Evolutionary conservation across 1,139 yeast species (phyloP), one percentile per base, ranked within the genome.

Genomic region (Suhomyces yuchorum): DNA sequence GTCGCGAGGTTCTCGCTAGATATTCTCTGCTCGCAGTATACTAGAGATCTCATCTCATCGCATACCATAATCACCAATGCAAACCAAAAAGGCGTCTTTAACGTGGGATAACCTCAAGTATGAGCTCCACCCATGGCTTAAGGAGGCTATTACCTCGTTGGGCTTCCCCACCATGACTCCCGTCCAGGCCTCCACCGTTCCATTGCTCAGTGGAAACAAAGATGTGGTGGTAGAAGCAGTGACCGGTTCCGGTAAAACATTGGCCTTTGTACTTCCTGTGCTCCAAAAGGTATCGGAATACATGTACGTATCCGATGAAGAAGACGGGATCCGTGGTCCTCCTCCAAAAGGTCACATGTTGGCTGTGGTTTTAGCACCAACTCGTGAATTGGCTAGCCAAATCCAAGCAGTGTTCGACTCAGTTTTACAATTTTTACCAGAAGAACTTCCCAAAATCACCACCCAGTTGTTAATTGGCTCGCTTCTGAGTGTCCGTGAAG

Each of bases 181-280:
- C 0, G 99, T 93, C 0, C 99, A 93, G 63, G 99, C 99, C 0
- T 83, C 98, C 0, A 87, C 96, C 0, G 87, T 93, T 43, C 99
- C 99, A 0, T 71, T 92, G 46, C 81, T 95, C 56, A 69, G 87
- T 40, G 85, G 85, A n/a, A 87, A 92, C 59, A 93, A 93, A 62
- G 99, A 93, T 68, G 98, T 93, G 8, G 96, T 95, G 8, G 97
- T 91, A 2, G 97, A 92, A 62, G 91, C 98, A 0, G 97, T 91
- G 1, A 93, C 99, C 0, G 99, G 99, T 0, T 91, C 98, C 0
- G 99, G 99, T 8, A 93, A 93, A 63, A 93, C 99, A 0, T 67
- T 92, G 30, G 89, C 98, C 3, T 93, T 87, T 67, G 82, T 83
- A 8, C 77, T 93, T 3, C 99, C 99, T 0, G 78, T 91, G 2